A percentile compares a stretch with the other conserved stretches of the same genome.
Evolutionary conservation across 2,329 filamentous ascomycete genomes (phyloP).

Genomic region (Aspergillus hiratsukae): DNA sequence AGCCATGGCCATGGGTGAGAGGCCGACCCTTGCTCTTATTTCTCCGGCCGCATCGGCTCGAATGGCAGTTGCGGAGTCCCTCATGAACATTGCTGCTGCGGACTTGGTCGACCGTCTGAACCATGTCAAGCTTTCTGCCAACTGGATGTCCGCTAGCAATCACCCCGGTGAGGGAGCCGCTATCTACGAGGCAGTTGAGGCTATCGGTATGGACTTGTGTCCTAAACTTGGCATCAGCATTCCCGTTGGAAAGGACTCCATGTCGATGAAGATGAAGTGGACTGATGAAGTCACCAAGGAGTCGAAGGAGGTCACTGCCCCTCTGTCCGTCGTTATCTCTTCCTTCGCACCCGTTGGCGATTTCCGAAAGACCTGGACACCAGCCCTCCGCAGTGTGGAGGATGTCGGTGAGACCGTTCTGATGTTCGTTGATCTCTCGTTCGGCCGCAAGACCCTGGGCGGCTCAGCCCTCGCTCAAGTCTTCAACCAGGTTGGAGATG

Average conservation of each 20-base stretch:
- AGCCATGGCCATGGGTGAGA: constrained; percentile 97
- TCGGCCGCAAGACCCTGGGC: constrained; percentile 74
- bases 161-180: constrained; percentile 89
- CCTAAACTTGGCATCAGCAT: constrained; percentile 87
- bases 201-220: constrained; percentile 89
- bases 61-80: constrained; percentile 91
- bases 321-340: constrained; percentile 84
- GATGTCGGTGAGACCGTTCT: constrained; percentile 86
- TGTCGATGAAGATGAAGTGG: constrained; percentile 99
- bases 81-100: constrained; percentile 88
- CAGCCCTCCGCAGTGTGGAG: constrained; percentile 73
- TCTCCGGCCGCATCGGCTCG: constrained; percentile 84
- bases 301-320: constrained; percentile 81
- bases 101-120: constrained; percentile 67
- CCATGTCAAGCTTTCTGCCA: constrained; percentile 83
- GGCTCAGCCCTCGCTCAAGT: constrained; percentile 89
- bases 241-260: constrained; percentile 95
- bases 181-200: constrained; percentile 88
- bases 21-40: constrained; percentile 82
- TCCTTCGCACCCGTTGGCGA: constrained; percentile 83
- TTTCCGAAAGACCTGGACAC: constrained; percentile 87
- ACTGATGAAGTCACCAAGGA: constrained; percentile 63
- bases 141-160: constrained; percentile 98
- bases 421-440: constrained; percentile 85
- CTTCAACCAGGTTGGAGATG: constrained; percentile 77